Evolutionary conservation across 441 rosid genomes (phyloP), one percentile per base, ranked within the genome.

Genomic region (Pelargonium myrrhifolium): DNA sequence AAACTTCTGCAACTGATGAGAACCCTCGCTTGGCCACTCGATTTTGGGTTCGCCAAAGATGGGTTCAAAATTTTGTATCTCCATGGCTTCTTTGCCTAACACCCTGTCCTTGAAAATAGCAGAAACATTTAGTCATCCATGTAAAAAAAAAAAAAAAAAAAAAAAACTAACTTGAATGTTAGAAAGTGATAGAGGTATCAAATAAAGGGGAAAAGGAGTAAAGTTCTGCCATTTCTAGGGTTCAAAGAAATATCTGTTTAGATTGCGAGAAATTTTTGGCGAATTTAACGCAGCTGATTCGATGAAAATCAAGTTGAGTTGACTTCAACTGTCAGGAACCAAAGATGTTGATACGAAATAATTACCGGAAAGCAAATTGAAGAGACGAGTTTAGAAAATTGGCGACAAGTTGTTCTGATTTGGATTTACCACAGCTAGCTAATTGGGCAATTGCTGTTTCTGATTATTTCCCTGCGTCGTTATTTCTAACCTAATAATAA

Each of bases 21-120:
- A 61, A 67, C 53, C 76, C 65, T 74, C 65, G 65, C 60, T 76
- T 42, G 78, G 47, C 79, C 85, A 81, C 65, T 89, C 94, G n/a
- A 79, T 76, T 67, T 71, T 84, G 45, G 88, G 74, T 79, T 90
- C 92, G 40, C 85, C 86, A 53, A 86, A 84, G 47, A 93, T 75
- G 65, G 88, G 80, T 63, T 87, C 82, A n/a, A 90, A 90, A 5
- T 73, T 78, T 65, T 84, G 88, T 31, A 86, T 74, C 22, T 47
- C 73, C 82, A 74, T 68, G 60, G 42, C 49, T 8, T 14, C 20
- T 37, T 63, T 62, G 26, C 45, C 21, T 12, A 35, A 21, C 59
- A 53, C 59, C 12, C 53, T 47, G 5, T 9, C 53, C 11, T 11
- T n/a, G 4, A 3, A 7, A 49, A 12, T 49, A 4, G 15, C 6